Evolutionary conservation across 2,329 filamentous ascomycete species (phyloP), one percentile per base, ranked within the genome.

Genomic region (Dothideomycetidae sp.): DNA sequence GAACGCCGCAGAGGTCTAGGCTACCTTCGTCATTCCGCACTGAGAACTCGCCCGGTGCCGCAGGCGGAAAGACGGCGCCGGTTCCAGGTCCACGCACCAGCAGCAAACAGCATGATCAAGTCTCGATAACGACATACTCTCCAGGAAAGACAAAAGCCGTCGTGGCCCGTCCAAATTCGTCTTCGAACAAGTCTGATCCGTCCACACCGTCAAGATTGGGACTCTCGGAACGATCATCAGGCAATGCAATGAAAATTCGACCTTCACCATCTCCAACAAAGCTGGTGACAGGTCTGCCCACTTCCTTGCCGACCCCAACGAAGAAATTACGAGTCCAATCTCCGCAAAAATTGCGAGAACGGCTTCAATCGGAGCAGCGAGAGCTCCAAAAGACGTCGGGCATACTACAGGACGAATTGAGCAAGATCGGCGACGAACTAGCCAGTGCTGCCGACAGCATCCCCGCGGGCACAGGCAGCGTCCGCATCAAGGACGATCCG

Each of bases 381-480:
- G 71, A 77, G 0, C 73, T 86, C 11, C 73, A 75, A 4, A 73
- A 76, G 5, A 75, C 78, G 0, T 81, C 86, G 43, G 67, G 70
- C 2, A 70, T 70, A 3, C 59, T 94, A 10, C 74, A 79, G 54
- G 72, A 74, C 3, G 86, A 94, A 53, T 64, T 94, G 5, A 73
- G 73, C 35, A 78, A 79, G 45, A 88, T 94, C 48, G 73, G 81
- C 1, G 75, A 83, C 41, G 85, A 94, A 54, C 73, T 93, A 62
- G 75, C 75, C 29, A 53, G 53, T 17, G 48, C 63, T 5, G 33
- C n/a, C 14, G 5, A 26, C 16, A 17, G 19, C 4, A 30, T 17
- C 9, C 28, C 64, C 66, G 29, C 68, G 67, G 51, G 57, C 53
- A 48, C 38, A 49, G 58, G 37, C 53, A 49, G 15, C 56, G 56